Evolutionary conservation across 495 filamentous ascomycete species (phyloP).

Genomic region (Hyaloscypha bicolor): DNA sequence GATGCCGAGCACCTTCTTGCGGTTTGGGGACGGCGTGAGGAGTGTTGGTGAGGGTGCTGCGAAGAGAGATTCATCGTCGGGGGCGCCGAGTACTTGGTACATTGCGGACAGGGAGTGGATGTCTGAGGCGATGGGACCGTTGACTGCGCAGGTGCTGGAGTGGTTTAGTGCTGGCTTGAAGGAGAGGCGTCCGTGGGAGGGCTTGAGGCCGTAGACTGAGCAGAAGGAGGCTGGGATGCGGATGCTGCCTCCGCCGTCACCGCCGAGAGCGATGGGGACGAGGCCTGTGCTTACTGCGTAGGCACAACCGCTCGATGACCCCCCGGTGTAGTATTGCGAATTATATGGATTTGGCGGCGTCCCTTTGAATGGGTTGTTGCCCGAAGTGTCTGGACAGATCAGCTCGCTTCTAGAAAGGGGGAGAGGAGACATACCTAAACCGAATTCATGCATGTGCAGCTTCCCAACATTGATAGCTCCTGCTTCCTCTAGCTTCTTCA

Average conservation of each 20-base stretch:
- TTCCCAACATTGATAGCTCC: conserved; percentile 86
- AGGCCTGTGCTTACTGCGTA: conserved; percentile 77
- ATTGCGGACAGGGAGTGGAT: conserved; percentile 78
- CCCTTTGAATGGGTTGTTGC: conserved; percentile 79
- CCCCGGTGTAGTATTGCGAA: conserved; percentile 78
- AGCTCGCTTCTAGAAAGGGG: neutral
- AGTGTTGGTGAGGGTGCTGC: conserved; percentile 37
- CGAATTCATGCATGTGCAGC: conserved; percentile 89
- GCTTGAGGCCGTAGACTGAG: conserved; percentile 86
- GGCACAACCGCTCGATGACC: conserved; percentile 82
- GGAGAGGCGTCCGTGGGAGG: conserved; percentile 69
- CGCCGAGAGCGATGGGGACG: conserved; percentile 80
- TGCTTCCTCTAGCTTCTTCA: conserved; percentile 71
- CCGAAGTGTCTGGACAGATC: conserved; percentile 64
- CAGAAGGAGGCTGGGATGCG: conserved; percentile 83
- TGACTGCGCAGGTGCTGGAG: conserved; percentile 47
- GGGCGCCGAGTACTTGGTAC: conserved; percentile 74
- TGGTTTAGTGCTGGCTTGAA: conserved; percentile 14
- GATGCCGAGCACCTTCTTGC: conserved; percentile 62
- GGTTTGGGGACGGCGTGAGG: conserved; percentile 14
- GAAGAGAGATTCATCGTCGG: conserved; percentile 52
- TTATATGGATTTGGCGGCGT: conserved; percentile 88
- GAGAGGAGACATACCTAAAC: conserved; percentile 34
- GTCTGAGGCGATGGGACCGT: conserved; percentile 76
- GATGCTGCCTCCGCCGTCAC: conserved; percentile 86